A percentile compares a stretch with the other conserved stretches of the same genome.
Conservation (phyloP, 139 green algal species). For the Chlorella sp. region DNA sequence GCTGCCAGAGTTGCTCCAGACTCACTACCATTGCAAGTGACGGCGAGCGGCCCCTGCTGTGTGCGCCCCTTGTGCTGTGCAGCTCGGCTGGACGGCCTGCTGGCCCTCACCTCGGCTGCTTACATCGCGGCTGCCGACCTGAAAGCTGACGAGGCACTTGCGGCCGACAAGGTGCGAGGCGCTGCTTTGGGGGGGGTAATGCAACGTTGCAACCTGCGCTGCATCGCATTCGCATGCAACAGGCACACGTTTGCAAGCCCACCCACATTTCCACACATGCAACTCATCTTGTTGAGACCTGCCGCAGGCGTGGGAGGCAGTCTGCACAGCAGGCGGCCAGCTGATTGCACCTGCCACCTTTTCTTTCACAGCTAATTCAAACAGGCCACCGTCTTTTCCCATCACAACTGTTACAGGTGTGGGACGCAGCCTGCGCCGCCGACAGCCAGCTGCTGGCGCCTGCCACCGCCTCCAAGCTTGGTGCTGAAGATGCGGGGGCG, state of each 20-base stretch:
- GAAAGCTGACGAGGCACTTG: constrained; percentile 39
- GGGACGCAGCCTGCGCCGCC: constrained; percentile 33
- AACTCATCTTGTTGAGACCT: too few species aligned
- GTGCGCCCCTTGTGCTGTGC: too few species aligned
- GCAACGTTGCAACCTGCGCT: too few species aligned
- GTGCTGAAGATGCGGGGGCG: constrained; percentile 51
- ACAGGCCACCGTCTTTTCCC: not conserved
- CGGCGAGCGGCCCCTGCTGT: too few species aligned
- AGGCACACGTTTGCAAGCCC: too few species aligned
- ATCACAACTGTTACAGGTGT: constrained; percentile 37
- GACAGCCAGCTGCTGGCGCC: constrained; percentile 63
- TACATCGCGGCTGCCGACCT: constrained; percentile 42
- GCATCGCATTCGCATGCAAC: too few species aligned
- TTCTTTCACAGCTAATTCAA: not conserved
- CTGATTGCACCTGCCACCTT: not conserved
- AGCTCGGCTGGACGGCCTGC: constrained; percentile 47
- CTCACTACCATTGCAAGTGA: too few species aligned
- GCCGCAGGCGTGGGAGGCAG: too few species aligned
- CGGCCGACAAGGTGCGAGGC: constrained; percentile 36
- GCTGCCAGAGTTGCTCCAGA: too few species aligned
- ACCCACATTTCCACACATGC: too few species aligned
- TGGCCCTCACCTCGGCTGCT: constrained; percentile 46
- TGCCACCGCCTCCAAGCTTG: constrained; percentile 54
- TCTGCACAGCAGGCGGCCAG: too few species aligned
- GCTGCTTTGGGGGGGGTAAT: not conserved